Base-by-base conservation (phyloP, 768 basidiomycete species). In the Tulasnella calospora region DNA sequence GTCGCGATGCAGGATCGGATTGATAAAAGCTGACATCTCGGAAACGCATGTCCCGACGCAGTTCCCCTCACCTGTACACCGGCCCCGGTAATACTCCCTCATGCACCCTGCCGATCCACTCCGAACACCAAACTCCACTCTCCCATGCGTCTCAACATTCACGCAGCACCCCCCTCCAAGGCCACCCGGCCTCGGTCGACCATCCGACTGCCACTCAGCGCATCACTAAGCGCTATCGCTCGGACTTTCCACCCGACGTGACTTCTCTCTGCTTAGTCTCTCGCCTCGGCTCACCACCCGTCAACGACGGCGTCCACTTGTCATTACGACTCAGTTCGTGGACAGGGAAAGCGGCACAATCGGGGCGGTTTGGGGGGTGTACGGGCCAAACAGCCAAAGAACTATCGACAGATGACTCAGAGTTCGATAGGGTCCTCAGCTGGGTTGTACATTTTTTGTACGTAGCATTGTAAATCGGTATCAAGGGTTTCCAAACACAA, bases 71-170 rank as follows among this genome's bases (percentile, higher is more conserved):
- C 61, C 61, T 67, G 61, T 67, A 67, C 61, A 67, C 61, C 51
- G 61, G 61, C 61, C 27, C 61, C 61, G 61, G 61, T 67, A 30
- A 67, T 67, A 67, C 61, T 67, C 61, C 61, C 61, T 67, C 61
- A 67, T 67, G 61, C 61, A 67, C 61, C 61, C 61, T 67, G 61
- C 61, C 61, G 61, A 67, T 67, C 61, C 27, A 67, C 35, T 67
- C 61, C 61, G 61, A 67, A 61, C 57, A 23, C 57, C 57, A 61
- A 61, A 67, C 61, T 67, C 61, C 61, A 67, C 61, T 30, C 23
- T 61, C 57, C 57, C 57, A 61, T 61, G 57, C 61, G 9, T 40
- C 38, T 40, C 38, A 40, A 3, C 38, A 40, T 27, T 61, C 51
- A 33, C 61, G 61, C 61, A 67, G 33, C 61, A 35, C 61, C 23